Percentiles rank a stretch among this genome's conserved stretches.
Evolutionary conservation across 2,329 filamentous ascomycete genomes (phyloP).

Genomic region (Leptoxyphium fumago): DNA sequence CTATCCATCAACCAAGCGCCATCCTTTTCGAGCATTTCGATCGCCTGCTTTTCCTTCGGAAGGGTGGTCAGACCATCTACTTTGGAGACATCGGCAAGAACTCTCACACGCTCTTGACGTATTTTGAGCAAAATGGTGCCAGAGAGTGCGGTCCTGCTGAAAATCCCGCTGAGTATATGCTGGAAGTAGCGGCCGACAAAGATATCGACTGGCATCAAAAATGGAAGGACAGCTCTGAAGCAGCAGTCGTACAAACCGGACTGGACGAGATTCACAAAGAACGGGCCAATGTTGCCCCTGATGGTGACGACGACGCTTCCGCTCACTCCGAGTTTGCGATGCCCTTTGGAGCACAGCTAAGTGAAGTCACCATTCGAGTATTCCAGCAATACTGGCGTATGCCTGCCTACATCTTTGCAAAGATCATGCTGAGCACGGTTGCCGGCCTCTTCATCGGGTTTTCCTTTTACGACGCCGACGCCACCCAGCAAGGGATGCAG

Average conservation of each 20-base stretch:
- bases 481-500: slow-evolving; percentile 27
- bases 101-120: slow-evolving; percentile 25
- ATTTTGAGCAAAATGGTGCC: slow-evolving; percentile 51
- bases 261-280: slow-evolving; percentile 27
- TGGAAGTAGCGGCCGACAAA: slow-evolving; percentile 32
- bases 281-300: slow-evolving; percentile 11
- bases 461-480: slow-evolving; percentile 27
- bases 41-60: slow-evolving; percentile 27
- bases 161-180: slow-evolving; percentile 66
- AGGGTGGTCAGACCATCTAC: slow-evolving; percentile 31
- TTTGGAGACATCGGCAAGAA: slow-evolving; percentile 33
- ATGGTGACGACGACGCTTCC: slow-evolving; percentile 19
- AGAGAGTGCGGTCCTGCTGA: slow-evolving; percentile 38
- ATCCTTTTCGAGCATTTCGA: slow-evolving; percentile 33
- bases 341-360: slow-evolving; percentile 23
- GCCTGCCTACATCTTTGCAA: slow-evolving; percentile 39
- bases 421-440: slow-evolving; percentile 39
- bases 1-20: slow-evolving; percentile 32
- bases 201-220: slow-evolving; percentile 27
- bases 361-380: slow-evolving; percentile 25
- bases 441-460: slow-evolving; percentile 35
- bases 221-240: slow-evolving; percentile 22
- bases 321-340: slow-evolving; percentile 29
- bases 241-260: slow-evolving; percentile 19
- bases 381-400: slow-evolving; percentile 34